phyloP scores from a whole-genome alignment of 2,329 filamentous ascomycete genomes.

The Fusarium nurragi region DNA sequence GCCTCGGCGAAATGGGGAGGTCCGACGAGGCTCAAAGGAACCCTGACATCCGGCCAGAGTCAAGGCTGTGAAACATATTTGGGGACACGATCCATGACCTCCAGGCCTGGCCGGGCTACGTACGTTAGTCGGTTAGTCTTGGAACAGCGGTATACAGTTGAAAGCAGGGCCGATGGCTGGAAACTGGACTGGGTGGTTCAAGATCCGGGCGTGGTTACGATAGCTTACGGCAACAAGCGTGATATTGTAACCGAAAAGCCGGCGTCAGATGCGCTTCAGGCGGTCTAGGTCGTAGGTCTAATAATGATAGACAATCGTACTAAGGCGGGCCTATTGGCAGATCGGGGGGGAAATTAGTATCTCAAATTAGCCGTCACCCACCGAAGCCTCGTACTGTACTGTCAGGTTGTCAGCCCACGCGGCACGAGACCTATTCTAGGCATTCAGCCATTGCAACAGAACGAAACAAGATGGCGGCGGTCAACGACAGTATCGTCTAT shows the following conservation, averaged over 20 bases:
- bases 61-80: slow-evolving; percentile 1
- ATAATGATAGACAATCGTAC: neutral
- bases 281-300: neutral
- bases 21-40: neutral
- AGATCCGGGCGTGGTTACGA: neutral
- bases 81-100: neutral
- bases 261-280: neutral
- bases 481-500: neutral
- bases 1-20: neutral
- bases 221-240: neutral
- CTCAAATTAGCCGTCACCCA: neutral
- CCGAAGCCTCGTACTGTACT: neutral
- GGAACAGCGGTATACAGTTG: no score
- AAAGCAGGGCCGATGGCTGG: neutral
- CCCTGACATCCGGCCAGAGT: neutral
- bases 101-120: neutral
- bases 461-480: slow-evolving; percentile 17
- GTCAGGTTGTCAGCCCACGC: neutral
- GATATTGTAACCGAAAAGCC: neutral
- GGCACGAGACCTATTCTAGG: neutral
- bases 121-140: no score
- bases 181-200: neutral
- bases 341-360: neutral
- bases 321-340: neutral
- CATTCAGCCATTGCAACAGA: neutral